These are phyloP conservation scores for Evernia prunastri DNA, from an alignment of 495 filamentous ascomycete species.

Conservation along the genomic window DNA sequence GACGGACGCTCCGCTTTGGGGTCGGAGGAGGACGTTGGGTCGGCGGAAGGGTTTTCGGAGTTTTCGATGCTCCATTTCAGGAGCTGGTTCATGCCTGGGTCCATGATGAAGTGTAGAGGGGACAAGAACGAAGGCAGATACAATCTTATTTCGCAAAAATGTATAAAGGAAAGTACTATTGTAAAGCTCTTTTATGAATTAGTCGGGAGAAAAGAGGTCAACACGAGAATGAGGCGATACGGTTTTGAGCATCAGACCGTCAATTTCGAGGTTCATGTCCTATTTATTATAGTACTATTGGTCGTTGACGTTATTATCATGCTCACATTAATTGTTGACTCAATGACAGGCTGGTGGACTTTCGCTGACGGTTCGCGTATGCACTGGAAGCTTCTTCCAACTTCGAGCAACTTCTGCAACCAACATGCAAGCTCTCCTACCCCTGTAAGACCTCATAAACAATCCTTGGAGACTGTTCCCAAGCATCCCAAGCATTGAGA, in stretches of 20 bases:
- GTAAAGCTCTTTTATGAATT: background rate
- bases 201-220: background rate
- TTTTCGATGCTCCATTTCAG: slow-evolving; percentile 94
- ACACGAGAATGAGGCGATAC: background rate
- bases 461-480: too few relatives aligned
- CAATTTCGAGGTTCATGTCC: background rate
- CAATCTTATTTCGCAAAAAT: background rate
- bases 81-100: slow-evolving; percentile 64
- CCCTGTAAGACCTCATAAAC: background rate
- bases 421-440: background rate
- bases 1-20: slow-evolving; percentile 36
- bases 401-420: slow-evolving; percentile 12
- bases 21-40: slow-evolving; percentile 35
- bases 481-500: background rate
- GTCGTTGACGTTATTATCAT: background rate
- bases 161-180: background rate
- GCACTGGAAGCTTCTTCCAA: slow-evolving; percentile 17
- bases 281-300: background rate
- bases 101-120: slow-evolving; percentile 35
- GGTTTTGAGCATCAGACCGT: background rate
- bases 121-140: too few relatives aligned
- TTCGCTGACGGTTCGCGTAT: slow-evolving; percentile 1
- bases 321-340: background rate
- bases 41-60: slow-evolving; percentile 42
- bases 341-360: background rate